Base-by-base conservation (phyloP, 495 filamentous ascomycete genomes). In the Lophium mytilinum region DNA sequence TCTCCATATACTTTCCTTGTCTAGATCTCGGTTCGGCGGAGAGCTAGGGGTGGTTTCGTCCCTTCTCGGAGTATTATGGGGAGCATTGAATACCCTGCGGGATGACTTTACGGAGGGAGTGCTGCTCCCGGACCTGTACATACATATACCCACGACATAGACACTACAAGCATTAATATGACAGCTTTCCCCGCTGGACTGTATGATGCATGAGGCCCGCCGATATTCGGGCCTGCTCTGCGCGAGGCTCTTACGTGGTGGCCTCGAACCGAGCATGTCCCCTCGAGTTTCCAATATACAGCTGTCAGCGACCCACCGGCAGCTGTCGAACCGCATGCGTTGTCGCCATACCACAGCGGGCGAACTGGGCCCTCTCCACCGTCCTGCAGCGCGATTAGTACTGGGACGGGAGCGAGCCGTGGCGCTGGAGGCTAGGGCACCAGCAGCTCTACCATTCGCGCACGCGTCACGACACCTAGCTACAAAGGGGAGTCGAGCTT, bases 281-380 rank as follows among this genome's bases (percentile, higher is more conserved):
- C 45, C 21, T 48, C 17, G 18, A 41, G 37, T 40, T 53, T 53
- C 51, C 17, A 30, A 41, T 41, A 41, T 33, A 41, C 51, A 33
- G 17, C 15, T 41, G 36, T 34, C 21, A 30, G 4, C 40, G 10
- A 21, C 12, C 14, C 12, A 4, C 37, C 33, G 19, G 54, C 46
- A 50, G 45, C 36, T 15, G 24, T 56, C 18, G 19, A 50, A 41
- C 54, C 34, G 54, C 37, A 18, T 56, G 54, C 54, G 54, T 56
- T 56, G 54, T 47, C 43, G 30, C 33, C 12, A 41, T 53, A 53
- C 51, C 37, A 40, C 24, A 6, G 24, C 3, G 24, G 3, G 24
- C 24, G 24, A 30, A 30, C 24, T 30, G 24, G 24, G 24, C 24
- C 24, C 24, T 30, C 24, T 30, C 2, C 24, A 30, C 24, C 6